A percentile compares a stretch with the other conserved stretches of the same genome.
Evolutionary conservation across 441 rosid genomes (phyloP).

Genomic region (Adansonia madagascariensis): DNA sequence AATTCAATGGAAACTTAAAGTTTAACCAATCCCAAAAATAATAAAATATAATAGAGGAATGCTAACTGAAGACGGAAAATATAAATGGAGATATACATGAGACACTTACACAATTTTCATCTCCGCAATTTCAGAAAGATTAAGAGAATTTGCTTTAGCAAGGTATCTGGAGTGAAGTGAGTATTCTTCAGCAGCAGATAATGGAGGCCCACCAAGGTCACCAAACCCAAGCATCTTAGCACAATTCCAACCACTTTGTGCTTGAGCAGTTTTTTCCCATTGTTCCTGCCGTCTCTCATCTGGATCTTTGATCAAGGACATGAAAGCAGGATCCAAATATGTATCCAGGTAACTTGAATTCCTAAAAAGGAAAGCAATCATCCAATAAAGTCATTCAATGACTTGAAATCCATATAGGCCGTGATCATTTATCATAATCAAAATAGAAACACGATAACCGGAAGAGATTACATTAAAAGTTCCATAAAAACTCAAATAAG

Average conservation of each 20-base stretch:
- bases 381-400: constrained; percentile 23
- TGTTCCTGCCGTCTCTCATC: constrained; percentile 92
- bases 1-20: neutral
- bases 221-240: constrained; percentile 97
- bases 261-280: constrained; percentile 94
- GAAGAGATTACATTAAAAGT: neutral
- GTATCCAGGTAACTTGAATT: constrained; percentile 80
- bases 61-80: neutral
- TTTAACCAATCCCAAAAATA: neutral
- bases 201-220: constrained; percentile 82
- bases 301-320: constrained; percentile 98
- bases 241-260: constrained; percentile 82
- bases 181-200: constrained; percentile 94
- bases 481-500: neutral
- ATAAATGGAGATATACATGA: constrained; percentile 17
- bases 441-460: neutral
- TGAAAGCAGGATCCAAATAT: constrained; percentile 96
- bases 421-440: neutral
- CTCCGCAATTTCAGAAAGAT: constrained; percentile 96
- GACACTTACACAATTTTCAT: constrained; percentile 95
- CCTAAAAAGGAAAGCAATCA: constrained; percentile 50
- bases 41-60: neutral
- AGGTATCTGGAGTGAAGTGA: constrained; percentile 96
- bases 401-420: constrained; percentile 14
- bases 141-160: constrained; percentile 86